phyloP scores from a whole-genome alignment of 75 land plant species.

The Adiantum capillusveneris region DNA sequence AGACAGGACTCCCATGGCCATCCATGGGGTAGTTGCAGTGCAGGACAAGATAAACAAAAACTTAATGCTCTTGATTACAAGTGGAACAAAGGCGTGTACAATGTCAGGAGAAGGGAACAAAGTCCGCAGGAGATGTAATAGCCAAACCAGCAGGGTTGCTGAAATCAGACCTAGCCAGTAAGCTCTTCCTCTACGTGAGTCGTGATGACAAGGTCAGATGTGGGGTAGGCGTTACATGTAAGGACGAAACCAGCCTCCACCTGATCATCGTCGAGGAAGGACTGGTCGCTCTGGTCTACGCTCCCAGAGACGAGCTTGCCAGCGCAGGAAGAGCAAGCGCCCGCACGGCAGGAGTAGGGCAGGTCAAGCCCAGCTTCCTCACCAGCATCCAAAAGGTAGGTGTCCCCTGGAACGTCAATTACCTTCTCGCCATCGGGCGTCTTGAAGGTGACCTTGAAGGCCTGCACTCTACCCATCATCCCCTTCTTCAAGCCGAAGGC shows the following conservation, averaged over 20 bases:
- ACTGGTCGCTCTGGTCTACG: constrained; percentile 60
- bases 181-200: constrained; percentile 89
- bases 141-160: no score
- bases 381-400: constrained; percentile 65
- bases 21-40: no score
- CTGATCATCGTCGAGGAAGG: constrained; percentile 83
- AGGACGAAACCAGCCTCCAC: constrained; percentile 53
- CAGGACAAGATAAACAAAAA: no score
- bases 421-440: constrained; percentile 48
- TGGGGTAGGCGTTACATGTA: constrained; percentile 74
- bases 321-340: constrained; percentile 90
- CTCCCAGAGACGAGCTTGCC: constrained; percentile 46
- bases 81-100: no score
- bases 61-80: no score
- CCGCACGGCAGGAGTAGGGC: constrained; percentile 94
- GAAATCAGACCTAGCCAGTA: no score
- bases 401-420: constrained; percentile 44
- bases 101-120: no score
- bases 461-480: constrained; percentile 36
- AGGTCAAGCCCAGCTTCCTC: constrained; percentile 67
- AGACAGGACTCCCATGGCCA: no score
- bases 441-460: constrained; percentile 70
- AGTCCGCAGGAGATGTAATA: no score
- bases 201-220: constrained; percentile 34
- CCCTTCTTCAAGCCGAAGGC: no score